These are phyloP conservation scores for Metschnikowia gelsemii DNA, from an alignment of 805 yeast species.

Conservation along the genomic window DNA sequence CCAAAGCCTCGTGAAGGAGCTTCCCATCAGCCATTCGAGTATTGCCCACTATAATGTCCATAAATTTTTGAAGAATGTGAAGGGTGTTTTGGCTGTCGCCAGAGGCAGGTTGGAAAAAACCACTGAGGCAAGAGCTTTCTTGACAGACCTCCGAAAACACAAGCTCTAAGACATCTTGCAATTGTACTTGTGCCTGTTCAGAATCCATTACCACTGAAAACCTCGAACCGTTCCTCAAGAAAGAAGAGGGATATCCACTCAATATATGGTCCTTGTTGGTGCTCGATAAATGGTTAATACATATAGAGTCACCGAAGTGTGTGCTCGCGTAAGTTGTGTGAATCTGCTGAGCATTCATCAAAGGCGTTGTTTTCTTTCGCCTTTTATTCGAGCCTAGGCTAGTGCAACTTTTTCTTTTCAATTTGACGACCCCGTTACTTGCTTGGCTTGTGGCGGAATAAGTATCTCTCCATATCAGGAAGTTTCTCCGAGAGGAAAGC, in stretches of 20 bases:
- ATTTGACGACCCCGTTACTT: background rate
- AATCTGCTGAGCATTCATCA: background rate
- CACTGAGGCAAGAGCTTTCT: conserved; percentile 8
- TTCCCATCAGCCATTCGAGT: conserved; percentile 5
- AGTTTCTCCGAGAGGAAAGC: background rate
- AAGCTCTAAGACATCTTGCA: conserved; percentile 6
- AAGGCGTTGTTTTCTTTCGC: background rate
- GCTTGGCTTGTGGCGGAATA: background rate
- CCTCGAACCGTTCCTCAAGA: conserved; percentile 12
- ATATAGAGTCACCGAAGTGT: conserved; percentile 6
- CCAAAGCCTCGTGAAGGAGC: background rate
- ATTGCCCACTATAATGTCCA: conserved; percentile 13
- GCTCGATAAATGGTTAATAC: conserved; percentile 3
- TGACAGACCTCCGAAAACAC: conserved; percentile 12
- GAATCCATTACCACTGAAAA: conserved; percentile 1
- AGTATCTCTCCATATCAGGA: background rate
- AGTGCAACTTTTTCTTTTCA: conserved; percentile 1
- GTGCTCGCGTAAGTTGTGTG: background rate
- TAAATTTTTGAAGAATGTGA: conserved; percentile 3
- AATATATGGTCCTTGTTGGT: conserved; percentile 12
- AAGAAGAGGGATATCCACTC: conserved; percentile 17
- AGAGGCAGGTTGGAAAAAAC: conserved; percentile 8
- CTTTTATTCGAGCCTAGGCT: background rate
- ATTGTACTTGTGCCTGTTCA: background rate
- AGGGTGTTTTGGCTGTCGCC: conserved; percentile 1